phyloP scores from a whole-genome alignment of 208 protist genomes.

The Crithidia thermophila region DNA sequence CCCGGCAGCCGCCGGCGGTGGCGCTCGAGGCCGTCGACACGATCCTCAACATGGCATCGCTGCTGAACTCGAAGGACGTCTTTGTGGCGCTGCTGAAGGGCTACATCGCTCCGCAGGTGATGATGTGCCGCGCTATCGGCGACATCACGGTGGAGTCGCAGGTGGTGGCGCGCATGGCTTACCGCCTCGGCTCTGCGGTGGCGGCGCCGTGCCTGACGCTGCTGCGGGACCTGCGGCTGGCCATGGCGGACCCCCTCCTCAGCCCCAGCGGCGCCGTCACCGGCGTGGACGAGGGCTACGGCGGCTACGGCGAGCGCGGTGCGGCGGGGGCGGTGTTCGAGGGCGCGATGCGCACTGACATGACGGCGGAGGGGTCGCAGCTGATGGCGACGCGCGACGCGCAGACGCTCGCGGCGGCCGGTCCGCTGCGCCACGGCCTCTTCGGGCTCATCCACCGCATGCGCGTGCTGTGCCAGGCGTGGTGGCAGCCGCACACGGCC shows the following conservation, averaged over 20 bases:
- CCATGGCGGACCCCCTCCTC: slow-evolving; percentile 27
- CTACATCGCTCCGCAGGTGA: slow-evolving; percentile 51
- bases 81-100: slow-evolving; percentile 64
- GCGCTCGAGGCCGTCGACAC: slow-evolving; percentile 54
- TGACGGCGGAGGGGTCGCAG: slow-evolving; percentile 7
- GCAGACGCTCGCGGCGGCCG: slow-evolving; percentile 15
- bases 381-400: slow-evolving; percentile 17
- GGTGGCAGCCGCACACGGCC: slow-evolving; percentile 65
- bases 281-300: background rate
- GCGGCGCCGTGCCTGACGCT: slow-evolving; percentile 52
- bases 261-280: background rate
- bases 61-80: slow-evolving; percentile 62
- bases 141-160: slow-evolving; percentile 55
- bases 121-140: slow-evolving; percentile 30
- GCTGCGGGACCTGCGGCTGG: slow-evolving; percentile 50
- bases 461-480: slow-evolving; percentile 56
- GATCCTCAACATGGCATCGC: slow-evolving; percentile 68
- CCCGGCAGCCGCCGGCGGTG: slow-evolving; percentile 15
- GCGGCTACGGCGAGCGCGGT: background rate
- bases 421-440: slow-evolving; percentile 15
- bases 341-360: background rate
- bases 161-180: slow-evolving; percentile 48
- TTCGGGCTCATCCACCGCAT: slow-evolving; percentile 46
- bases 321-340: background rate
- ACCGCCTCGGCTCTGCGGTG: slow-evolving; percentile 49